Percentiles rank a stretch among this genome's conserved stretches.
These are phyloP conservation scores for Prorocentrum cordatum DNA, from an alignment of 169 alveolate genomes.

Conservation along the genomic window DNA sequence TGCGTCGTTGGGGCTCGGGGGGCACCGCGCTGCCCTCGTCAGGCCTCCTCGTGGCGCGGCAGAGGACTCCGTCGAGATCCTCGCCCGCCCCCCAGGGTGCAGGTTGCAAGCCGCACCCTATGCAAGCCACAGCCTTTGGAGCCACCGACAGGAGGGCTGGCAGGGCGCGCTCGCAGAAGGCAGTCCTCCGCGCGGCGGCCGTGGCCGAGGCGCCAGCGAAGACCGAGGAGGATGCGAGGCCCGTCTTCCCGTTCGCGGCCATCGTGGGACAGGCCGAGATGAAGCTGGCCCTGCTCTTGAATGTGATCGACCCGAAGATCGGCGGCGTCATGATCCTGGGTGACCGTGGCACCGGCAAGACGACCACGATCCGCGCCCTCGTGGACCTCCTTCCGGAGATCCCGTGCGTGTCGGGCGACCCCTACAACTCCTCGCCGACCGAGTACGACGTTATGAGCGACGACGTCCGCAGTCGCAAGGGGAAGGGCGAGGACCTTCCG, in stretches of 20 bases:
- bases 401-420: conserved; percentile 28
- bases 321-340: conserved; percentile 71
- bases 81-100: no score
- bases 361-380: conserved; percentile 69
- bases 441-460: conserved; percentile 54
- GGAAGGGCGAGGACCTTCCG: conserved; percentile 5
- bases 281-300: conserved; percentile 67
- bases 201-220: no score
- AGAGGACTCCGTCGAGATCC: no score
- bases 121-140: no score
- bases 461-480: conserved; percentile 54
- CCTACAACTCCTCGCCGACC: conserved; percentile 61
- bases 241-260: conserved; percentile 64
- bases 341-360: conserved; percentile 69
- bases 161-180: no score
- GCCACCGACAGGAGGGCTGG: no score
- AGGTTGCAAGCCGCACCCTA: no score
- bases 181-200: no score
- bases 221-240: not conserved
- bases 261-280: conserved; percentile 71
- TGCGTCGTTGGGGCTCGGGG: no score
- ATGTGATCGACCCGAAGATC: conserved; percentile 70
- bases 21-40: no score
- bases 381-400: conserved; percentile 66
- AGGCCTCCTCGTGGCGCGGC: no score